These are phyloP conservation scores for Balamuthia mandrillaris DNA, from an alignment of 208 protist species.

Conservation along the genomic window DNA sequence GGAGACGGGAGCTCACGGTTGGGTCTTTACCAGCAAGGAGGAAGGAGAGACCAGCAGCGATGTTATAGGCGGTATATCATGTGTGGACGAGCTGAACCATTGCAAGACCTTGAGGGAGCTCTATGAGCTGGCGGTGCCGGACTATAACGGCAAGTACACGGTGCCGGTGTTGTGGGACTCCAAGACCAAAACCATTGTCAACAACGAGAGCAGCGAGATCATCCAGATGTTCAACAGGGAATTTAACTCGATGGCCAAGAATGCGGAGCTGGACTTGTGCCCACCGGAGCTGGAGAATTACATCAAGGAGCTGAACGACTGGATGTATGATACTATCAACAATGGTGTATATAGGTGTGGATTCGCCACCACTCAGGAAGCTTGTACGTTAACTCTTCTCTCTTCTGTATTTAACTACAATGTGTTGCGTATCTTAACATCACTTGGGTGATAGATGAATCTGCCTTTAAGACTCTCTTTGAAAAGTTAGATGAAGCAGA, in stretches of 20 bases:
- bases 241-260: constrained; percentile 71
- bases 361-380: constrained; percentile 74
- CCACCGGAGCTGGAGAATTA: constrained; percentile 68
- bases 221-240: constrained; percentile 78
- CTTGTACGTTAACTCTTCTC: constrained; percentile 67
- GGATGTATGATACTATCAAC: constrained; percentile 79
- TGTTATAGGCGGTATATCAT: constrained; percentile 20
- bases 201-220: constrained; percentile 85
- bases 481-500: constrained; percentile 55
- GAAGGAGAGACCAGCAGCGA: constrained; percentile 13
- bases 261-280: constrained; percentile 73
- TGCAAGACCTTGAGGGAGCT: constrained; percentile 45
- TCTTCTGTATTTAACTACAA: constrained; percentile 60
- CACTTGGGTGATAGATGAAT: constrained; percentile 6
- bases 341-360: constrained; percentile 85
- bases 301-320: constrained; percentile 80
- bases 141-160: constrained; percentile 64
- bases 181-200: constrained; percentile 79
- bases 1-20: neutral
- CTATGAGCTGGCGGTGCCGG: constrained; percentile 55
- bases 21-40: constrained; percentile 10
- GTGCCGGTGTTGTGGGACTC: constrained; percentile 87
- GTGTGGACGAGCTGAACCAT: neutral
- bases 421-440: neutral
- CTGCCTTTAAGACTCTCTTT: constrained; percentile 51